Base-by-base conservation (phyloP, 768 basidiomycete species). In the Mycena rebaudengoi region DNA sequence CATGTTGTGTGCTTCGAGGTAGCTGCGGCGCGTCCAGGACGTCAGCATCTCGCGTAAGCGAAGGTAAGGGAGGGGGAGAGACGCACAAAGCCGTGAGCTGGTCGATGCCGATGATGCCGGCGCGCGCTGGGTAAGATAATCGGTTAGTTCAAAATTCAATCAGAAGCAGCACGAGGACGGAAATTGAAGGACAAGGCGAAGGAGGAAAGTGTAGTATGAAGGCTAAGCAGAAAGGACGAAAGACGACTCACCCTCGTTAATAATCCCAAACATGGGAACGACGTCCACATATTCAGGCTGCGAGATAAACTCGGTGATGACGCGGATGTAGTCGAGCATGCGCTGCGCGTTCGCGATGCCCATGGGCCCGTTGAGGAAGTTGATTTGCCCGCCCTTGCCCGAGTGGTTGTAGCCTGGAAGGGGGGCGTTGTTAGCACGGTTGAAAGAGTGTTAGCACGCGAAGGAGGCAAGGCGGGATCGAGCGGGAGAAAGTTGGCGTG, bases 311-410 rank as follows among this genome's bases (percentile, higher is more conserved):
- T 88, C 88, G 66, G 81, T 78, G 64, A 88, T 73, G 35, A 84
- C 80, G n/a, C 90, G 81, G 65, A 91, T 86, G 62, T 86, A 84
- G 72, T 87, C 80, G 35, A 91, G 75, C 18, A 86, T 80, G 18
- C 91, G 82, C 71, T 91, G 84, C 11, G 87, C 90, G 69, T 92
- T 91, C 48, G 89, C 88, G 54, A 91, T 67, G 18, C 91, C 90
- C 90, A 91, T 91, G 41, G 84, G 82, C 26, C 85, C 85, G 68
- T 82, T 78, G 65, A 87, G 65, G 66, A 82, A 85, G 69, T 90
- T 89, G 74, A 89, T 72, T 21, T 74, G 73, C 5, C 88, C 89
- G 28, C 70, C 46, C 70, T 74, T 73, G 13, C 87, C 88, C 74
- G 72, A 84, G 73, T 85, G 83, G 61, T 85, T 85, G 69, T 79